Conservation (phyloP, 441 rosid species). For the Corymbia calophylla region DNA sequence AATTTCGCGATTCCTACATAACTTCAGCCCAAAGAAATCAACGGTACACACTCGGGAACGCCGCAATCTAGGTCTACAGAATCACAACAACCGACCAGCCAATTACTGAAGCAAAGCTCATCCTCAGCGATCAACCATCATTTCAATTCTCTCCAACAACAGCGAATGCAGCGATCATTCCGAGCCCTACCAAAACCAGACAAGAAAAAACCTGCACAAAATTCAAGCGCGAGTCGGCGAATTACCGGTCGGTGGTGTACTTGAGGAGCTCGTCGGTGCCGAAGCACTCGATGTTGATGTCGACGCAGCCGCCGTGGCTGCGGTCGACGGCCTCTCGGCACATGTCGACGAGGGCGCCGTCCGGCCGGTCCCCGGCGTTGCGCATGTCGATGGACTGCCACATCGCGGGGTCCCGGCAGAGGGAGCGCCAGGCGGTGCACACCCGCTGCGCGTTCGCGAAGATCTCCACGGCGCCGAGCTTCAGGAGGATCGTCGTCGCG, state of each 20-base stretch:
- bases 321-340: constrained; percentile 45
- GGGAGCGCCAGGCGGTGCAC: constrained; percentile 42
- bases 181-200: background rate
- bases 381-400: constrained; percentile 49
- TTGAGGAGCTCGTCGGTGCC: constrained; percentile 33
- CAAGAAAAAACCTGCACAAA: background rate
- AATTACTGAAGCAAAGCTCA: background rate
- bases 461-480: constrained; percentile 24
- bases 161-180: background rate
- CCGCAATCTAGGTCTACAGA: background rate
- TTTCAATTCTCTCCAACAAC: background rate
- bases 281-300: constrained; percentile 25
- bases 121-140: background rate
- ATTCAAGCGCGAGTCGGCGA: background rate
- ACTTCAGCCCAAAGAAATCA: background rate
- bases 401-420: constrained; percentile 47
- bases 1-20: background rate
- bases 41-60: background rate
- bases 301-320: constrained; percentile 31
- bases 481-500: constrained; percentile 22
- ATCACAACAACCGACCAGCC: background rate
- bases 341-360: constrained; percentile 6
- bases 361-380: background rate
- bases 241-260: constrained; percentile 36
- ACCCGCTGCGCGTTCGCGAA: constrained; percentile 32